Conservation (phyloP, 176 grass and related monocot genomes). For the Typha latifolia region DNA sequence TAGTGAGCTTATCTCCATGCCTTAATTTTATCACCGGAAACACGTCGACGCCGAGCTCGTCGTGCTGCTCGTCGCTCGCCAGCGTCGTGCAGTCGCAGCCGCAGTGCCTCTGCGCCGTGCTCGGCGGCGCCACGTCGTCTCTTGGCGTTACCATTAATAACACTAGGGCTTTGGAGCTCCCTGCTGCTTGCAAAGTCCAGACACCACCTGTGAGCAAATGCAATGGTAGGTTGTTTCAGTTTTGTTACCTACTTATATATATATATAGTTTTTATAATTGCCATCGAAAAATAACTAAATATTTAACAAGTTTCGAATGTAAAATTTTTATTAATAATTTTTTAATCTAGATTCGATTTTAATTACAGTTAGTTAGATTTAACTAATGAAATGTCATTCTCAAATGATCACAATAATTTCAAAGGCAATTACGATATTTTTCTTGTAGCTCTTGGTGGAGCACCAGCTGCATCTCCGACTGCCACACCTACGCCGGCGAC, state of each 20-base stretch:
- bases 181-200: constrained; percentile 44
- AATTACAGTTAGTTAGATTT: background rate
- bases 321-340: no score
- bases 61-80: constrained; percentile 65
- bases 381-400: background rate
- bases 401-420: background rate
- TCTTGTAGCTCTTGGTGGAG: constrained; percentile 12
- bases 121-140: constrained; percentile 40
- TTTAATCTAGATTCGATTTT: background rate
- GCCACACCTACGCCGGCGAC: constrained; percentile 8
- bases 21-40: constrained; percentile 51
- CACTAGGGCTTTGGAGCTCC: constrained; percentile 41
- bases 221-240: constrained; percentile 35
- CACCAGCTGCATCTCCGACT: constrained; percentile 19
- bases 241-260: no score
- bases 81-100: constrained; percentile 34
- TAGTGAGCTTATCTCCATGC: constrained; percentile 54
- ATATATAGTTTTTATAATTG: no score
- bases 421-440: background rate
- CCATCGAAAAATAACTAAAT: no score
- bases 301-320: no score
- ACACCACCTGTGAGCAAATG: constrained; percentile 47
- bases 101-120: constrained; percentile 58
- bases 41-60: constrained; percentile 26
- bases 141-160: constrained; percentile 54